Evolutionary conservation across 192 early-diverging fungal genomes (phyloP).

Genomic region (Coemansia sp.): DNA sequence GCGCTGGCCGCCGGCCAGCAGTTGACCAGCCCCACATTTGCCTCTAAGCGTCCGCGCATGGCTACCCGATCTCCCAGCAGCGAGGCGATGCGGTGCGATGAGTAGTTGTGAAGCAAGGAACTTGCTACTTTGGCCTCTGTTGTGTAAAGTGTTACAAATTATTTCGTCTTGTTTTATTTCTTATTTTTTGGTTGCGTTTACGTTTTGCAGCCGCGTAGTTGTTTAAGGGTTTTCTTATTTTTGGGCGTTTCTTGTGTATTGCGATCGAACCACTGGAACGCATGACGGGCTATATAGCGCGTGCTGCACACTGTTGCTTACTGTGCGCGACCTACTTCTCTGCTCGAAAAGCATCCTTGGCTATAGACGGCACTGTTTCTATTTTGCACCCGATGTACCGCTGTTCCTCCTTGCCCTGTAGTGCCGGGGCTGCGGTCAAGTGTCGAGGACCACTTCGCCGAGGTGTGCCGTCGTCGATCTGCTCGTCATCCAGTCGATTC

Average conservation of each 20-base stretch:
- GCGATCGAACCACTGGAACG: no score
- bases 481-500: slow-evolving; percentile 24
- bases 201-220: background rate
- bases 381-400: slow-evolving; percentile 21
- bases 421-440: background rate
- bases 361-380: background rate
- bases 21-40: slow-evolving; percentile 11
- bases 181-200: background rate
- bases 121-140: background rate
- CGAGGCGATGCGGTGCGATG: slow-evolving; percentile 2
- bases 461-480: background rate
- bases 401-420: slow-evolving; percentile 10
- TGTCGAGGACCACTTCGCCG: background rate
- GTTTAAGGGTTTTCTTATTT: background rate
- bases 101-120: background rate
- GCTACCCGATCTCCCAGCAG: slow-evolving; percentile 18
- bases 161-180: background rate
- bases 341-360: no score
- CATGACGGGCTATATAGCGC: no score
- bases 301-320: no score
- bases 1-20: background rate
- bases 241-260: background rate
- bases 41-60: slow-evolving; percentile 32
- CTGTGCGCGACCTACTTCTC: no score
- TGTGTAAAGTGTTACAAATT: background rate